Base-by-base conservation (phyloP, 225 moss, liverwort and hornwort species). In the Bryoerythrophyllum caledonicum region DNA sequence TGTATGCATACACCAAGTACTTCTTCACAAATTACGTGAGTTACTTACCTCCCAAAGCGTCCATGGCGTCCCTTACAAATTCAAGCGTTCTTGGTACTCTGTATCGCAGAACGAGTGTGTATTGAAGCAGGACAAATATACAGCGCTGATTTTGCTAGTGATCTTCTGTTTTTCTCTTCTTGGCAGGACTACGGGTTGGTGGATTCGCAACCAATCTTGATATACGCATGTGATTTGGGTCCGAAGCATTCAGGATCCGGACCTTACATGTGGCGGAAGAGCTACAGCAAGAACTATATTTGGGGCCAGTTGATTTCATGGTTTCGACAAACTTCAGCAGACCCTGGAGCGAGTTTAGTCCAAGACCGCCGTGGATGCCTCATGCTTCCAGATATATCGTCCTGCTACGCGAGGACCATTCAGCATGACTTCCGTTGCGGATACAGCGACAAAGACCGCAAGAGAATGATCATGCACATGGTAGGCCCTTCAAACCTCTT, bases 221-320 rank as follows among this genome's bases (percentile, higher is more conserved):
- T 99, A 67, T 91, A 90, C 78, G 93, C 95, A 61, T 91, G 91
- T 53, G 99, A 99, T 69, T 85, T 99, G 78, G 99, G 99, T 84
- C 91, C 93, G 38, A 91, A 91, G 85, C 91, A 95, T 80, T 83
- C 89, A 27, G 82, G 86, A 56, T 79, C 90, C 65, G 89, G 84
- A 40, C 80, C 87, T 34, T 86, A 86, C 52, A 71, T 54, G 72
- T 95, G 88, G 86, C 82, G 79, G 3, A 99, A 99, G 80, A 80
- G 76, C 11, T 99, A 99, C 65, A 84, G 80, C 82, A 95, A 90
- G 75, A 93, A 93, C 51, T 99, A 99, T 80, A 86, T 93, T 8
- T 95, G 95, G 95, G 99, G 99, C 57, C 99, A 99, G 74, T 82
- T 99, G 67, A 95, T 99, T 43, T 85, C 93, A 60, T 99, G 99